Base-by-base conservation (phyloP, 208 protist genomes). In the Crithidia bombi region DNA sequence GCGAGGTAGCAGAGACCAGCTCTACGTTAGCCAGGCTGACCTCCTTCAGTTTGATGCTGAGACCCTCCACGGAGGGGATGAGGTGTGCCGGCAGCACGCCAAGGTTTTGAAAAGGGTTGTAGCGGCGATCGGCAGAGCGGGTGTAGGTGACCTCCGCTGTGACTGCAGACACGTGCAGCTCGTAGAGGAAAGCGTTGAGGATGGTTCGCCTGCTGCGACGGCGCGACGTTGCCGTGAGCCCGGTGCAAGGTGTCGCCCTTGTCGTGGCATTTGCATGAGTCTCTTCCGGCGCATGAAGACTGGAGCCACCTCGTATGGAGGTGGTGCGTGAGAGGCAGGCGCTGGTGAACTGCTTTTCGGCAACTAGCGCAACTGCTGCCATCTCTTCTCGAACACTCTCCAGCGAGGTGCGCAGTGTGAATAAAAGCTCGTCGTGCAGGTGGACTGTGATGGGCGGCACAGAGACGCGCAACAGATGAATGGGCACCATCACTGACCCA, bases 391-490 rank as follows among this genome's bases (percentile, higher is more conserved):
- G 33, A 7, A 71, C 23, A 28, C 69, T 63, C 58, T 77, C 66
- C 15, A 59, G 43, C 6, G 81, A 70, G 21, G 80, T 52, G 15
- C 75, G 74, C 51, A 82, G n/a, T 15, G 80, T 70, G 66, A 82
- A 89, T 7, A 92, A 58, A 36, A 94, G 82, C 28, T 75, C 52
- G 44, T 94, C 89, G 36, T 79, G 43, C n/a, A 90, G 65, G 26
- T 81, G 68, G 36, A 94, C 44, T 6, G 54, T 69, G 14, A 89
- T 55, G 26, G 65, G 79, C 35, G 65, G 70, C 7, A 90, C 46
- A 28, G 73, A 52, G n/a, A 89, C 32, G 36, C 56, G 65, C 39
- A 89, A 32, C 23, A 78, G 43, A 26, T 85, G 70, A 5, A 94
- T 41, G 3, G 82, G 64, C 39, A 86, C 32, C 32, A 79, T 74